Conservation (phyloP, 352 stramenopile species). For the Achlya hypogyna region DNA sequence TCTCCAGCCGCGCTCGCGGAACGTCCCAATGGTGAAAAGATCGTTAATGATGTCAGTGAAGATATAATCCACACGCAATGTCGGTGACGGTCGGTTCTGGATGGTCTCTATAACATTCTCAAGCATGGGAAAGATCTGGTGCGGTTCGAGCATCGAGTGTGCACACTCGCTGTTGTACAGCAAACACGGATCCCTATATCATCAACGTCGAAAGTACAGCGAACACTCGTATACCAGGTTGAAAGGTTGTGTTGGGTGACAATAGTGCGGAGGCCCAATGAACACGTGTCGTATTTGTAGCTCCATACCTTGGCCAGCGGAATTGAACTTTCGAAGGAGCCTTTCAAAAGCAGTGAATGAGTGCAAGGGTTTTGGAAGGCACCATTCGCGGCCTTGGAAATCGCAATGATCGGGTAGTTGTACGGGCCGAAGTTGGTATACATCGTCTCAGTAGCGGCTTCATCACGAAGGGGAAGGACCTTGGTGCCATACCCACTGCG, state of each 20-base stretch:
- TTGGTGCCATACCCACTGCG: slow-evolving; percentile 4
- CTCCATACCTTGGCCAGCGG: neutral
- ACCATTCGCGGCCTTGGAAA: neutral
- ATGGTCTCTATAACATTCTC: neutral
- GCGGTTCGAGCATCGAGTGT: neutral
- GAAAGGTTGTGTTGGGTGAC: neutral
- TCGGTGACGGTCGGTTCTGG: neutral
- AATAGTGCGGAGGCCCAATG: neutral
- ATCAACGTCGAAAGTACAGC: neutral
- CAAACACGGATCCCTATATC: neutral
- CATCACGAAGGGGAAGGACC: neutral
- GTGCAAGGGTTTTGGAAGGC: neutral
- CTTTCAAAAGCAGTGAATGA: too few species aligned
- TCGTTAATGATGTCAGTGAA: neutral
- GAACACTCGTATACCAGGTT: neutral
- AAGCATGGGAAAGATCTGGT: neutral
- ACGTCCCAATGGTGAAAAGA: neutral
- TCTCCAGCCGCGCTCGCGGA: neutral
- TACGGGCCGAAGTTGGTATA: slow-evolving; percentile 7
- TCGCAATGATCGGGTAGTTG: slow-evolving; percentile 1
- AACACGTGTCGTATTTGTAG: slow-evolving; percentile 6
- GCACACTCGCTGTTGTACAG: neutral
- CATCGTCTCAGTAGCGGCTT: neutral
- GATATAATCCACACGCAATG: neutral
- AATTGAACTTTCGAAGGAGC: neutral